Conservation (phyloP, 1,139 yeast genomes). For the Taiozyma sp. region DNA sequence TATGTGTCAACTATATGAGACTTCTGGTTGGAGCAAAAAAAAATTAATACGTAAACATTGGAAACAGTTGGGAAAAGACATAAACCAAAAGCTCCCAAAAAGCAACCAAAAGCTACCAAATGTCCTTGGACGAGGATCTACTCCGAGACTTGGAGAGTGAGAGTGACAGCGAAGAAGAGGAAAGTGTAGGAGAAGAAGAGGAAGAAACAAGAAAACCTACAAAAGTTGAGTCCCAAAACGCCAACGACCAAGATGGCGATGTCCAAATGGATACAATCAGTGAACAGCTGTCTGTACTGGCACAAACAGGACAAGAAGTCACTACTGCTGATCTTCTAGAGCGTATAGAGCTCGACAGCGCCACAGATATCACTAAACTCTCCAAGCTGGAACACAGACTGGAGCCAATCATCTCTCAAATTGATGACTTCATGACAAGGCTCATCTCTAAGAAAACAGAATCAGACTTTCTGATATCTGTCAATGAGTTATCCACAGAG, state of each 20-base stretch:
- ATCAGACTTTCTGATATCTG: conserved; percentile 45
- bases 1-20: background rate
- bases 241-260: conserved; percentile 9
- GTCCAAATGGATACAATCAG: conserved; percentile 5
- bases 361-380: conserved; percentile 10
- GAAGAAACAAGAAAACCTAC: background rate
- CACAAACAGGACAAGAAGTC: conserved; percentile 5
- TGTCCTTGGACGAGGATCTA: conserved; percentile 26
- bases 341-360: conserved; percentile 5
- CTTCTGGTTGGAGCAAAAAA: background rate
- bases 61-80: background rate
- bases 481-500: conserved; percentile 54
- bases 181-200: conserved; percentile 1
- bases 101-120: background rate
- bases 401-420: conserved; percentile 10
- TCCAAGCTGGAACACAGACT: conserved; percentile 12
- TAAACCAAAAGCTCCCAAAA: background rate
- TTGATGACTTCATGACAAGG: conserved; percentile 11
- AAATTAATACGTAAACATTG: background rate
- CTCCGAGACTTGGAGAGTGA: conserved; percentile 29
- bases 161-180: conserved; percentile 15
- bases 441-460: conserved; percentile 27
- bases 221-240: background rate
- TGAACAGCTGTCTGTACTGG: conserved; percentile 1
- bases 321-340: conserved; percentile 6